Conservation (phyloP, 768 basidiomycete genomes). For the Pisolithus microcarpus region DNA sequence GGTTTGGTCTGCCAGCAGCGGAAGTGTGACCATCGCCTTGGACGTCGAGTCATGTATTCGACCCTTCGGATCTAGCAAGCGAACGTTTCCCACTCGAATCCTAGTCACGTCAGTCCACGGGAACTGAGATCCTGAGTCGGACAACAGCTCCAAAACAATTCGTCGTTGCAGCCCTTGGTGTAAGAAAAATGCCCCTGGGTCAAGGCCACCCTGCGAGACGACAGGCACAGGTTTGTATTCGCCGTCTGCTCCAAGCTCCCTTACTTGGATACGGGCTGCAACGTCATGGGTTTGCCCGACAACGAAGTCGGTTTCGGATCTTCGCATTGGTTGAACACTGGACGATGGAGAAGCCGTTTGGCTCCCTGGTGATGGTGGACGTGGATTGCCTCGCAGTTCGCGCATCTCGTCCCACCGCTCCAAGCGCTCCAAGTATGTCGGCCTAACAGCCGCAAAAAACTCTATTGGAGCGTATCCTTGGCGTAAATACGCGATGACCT, state of each 20-base stretch:
- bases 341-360: constrained; percentile 34
- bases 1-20: constrained; percentile 62
- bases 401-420: constrained; percentile 93
- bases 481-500: constrained; percentile 63
- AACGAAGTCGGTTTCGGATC: constrained; percentile 89
- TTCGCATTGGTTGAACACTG: constrained; percentile 68
- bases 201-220: constrained; percentile 62
- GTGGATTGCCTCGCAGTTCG: constrained; percentile 53
- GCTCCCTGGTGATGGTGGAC: constrained; percentile 24
- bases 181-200: constrained; percentile 79
- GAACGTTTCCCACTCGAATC: constrained; percentile 74
- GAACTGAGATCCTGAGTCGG: constrained; percentile 83
- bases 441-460: constrained; percentile 77
- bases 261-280: constrained; percentile 79
- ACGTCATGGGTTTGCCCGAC: constrained; percentile 85
- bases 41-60: constrained; percentile 73
- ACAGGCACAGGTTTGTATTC: constrained; percentile 81
- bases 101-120: constrained; percentile 79
- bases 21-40: constrained; percentile 63
- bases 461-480: constrained; percentile 81
- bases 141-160: constrained; percentile 66
- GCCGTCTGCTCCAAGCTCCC: constrained; percentile 81
- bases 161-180: constrained; percentile 93
- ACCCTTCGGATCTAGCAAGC: constrained; percentile 79
- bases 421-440: constrained; percentile 81